Conservation (phyloP, 2,329 filamentous ascomycete species). For the Neofusicoccum parvum region DNA sequence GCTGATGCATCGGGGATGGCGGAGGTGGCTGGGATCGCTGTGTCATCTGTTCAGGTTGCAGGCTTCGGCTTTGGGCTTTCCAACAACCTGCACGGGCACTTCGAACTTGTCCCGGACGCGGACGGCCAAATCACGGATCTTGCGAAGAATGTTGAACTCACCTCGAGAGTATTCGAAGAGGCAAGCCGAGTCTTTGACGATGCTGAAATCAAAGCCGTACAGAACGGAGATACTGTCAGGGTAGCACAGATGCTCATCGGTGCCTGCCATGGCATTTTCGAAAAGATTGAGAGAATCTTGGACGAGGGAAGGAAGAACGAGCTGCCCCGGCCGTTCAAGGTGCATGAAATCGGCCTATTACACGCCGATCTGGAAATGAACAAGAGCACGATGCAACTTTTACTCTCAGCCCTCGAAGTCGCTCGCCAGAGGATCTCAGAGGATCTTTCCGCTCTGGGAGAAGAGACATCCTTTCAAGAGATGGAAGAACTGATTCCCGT, state of each 20-base stretch:
- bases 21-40: neutral
- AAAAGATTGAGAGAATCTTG: neutral
- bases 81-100: neutral
- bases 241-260: neutral
- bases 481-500: neutral
- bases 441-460: neutral
- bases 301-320: neutral
- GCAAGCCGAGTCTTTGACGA: neutral
- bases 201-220: neutral
- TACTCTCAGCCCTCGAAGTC: neutral
- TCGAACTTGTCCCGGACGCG: neutral
- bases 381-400: neutral
- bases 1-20: neutral
- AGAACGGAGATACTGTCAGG: neutral
- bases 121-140: neutral
- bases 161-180: neutral
- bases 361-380: slow-evolving; percentile 3
- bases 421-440: neutral
- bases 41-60: neutral
- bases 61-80: neutral
- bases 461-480: neutral
- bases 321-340: neutral
- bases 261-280: neutral
- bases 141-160: neutral
- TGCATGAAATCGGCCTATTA: neutral